These are phyloP conservation scores for Diaporthe sp. DNA, from an alignment of 2,329 filamentous ascomycete species.

Conservation along the genomic window DNA sequence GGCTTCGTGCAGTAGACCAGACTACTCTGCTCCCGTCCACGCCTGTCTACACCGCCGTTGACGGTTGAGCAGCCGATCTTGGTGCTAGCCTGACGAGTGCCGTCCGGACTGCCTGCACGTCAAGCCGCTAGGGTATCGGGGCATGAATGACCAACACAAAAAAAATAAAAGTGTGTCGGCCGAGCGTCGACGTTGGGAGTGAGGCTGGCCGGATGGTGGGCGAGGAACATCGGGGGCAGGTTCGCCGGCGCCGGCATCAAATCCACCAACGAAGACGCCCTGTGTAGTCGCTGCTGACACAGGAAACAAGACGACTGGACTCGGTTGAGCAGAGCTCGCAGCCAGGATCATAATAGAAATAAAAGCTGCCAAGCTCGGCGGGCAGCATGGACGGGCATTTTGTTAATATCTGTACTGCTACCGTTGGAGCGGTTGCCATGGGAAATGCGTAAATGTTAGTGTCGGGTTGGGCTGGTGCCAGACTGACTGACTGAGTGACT, in stretches of 20 bases:
- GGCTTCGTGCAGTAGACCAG: slow-evolving; percentile 17
- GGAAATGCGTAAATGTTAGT: slow-evolving; percentile 24
- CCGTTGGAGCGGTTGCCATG: slow-evolving; percentile 14
- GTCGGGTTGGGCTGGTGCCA: neutral
- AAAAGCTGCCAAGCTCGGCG: neutral
- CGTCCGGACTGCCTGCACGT: slow-evolving; percentile 4
- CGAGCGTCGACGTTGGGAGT: slow-evolving; percentile 10
- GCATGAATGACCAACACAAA: neutral
- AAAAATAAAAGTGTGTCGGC: neutral
- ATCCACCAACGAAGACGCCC: neutral
- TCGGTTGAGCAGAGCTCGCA: neutral
- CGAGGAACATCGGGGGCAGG: slow-evolving; percentile 3
- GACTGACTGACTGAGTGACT: neutral
- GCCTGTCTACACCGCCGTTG: slow-evolving; percentile 40
- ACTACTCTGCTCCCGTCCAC: slow-evolving; percentile 12
- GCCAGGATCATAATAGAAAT: neutral
- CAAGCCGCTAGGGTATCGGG: slow-evolving; percentile 27
- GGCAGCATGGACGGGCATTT: neutral
- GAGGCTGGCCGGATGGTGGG: slow-evolving; percentile 1
- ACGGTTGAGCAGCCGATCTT: slow-evolving; percentile 39
- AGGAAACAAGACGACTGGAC: neutral
- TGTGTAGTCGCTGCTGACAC: neutral
- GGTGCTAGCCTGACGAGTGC: slow-evolving; percentile 26
- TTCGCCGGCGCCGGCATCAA: neutral
- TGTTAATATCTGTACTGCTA: neutral